These are phyloP conservation scores for Coelastrella sp. DNA, from an alignment of 139 green algal genomes.

Conservation along the genomic window DNA sequence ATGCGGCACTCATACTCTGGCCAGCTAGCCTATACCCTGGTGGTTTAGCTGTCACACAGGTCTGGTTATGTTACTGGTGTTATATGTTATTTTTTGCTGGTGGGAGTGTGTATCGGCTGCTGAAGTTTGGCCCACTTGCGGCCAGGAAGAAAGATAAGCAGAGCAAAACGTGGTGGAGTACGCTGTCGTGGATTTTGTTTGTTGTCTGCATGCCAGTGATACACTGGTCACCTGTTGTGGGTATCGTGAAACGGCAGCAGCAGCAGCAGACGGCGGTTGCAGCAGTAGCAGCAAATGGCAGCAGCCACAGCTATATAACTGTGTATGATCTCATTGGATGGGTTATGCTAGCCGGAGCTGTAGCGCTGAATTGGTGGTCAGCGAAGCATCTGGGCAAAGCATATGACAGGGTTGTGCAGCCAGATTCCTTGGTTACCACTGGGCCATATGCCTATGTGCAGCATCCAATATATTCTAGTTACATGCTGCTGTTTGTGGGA, in stretches of 20 bases:
- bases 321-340: constrained; percentile 57
- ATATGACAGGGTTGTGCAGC: constrained; percentile 72
- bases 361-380: constrained; percentile 61
- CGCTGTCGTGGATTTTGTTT: constrained; percentile 59
- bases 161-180: constrained; percentile 2
- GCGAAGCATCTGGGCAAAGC: constrained; percentile 54
- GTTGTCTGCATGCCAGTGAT: constrained; percentile 60
- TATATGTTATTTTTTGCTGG: constrained; percentile 74
- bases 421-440: constrained; percentile 63
- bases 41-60: constrained; percentile 36
- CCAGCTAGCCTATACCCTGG: constrained; percentile 43
- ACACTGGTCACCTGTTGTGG: constrained; percentile 56
- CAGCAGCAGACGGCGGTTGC: background rate
- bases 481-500: constrained; percentile 79
- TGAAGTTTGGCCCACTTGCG: constrained; percentile 57
- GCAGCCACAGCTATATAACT: background rate
- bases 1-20: constrained; percentile 54
- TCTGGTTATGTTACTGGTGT: constrained; percentile 47
- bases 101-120: constrained; percentile 59
- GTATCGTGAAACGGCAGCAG: constrained; percentile 6
- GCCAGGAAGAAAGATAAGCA: constrained; percentile 56
- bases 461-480: constrained; percentile 82
- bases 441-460: constrained; percentile 71
- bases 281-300: background rate
- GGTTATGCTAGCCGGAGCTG: constrained; percentile 49